Evolutionary conservation across 2,329 filamentous ascomycete species (phyloP).

Genomic region (Tolypocladium tropicale): DNA sequence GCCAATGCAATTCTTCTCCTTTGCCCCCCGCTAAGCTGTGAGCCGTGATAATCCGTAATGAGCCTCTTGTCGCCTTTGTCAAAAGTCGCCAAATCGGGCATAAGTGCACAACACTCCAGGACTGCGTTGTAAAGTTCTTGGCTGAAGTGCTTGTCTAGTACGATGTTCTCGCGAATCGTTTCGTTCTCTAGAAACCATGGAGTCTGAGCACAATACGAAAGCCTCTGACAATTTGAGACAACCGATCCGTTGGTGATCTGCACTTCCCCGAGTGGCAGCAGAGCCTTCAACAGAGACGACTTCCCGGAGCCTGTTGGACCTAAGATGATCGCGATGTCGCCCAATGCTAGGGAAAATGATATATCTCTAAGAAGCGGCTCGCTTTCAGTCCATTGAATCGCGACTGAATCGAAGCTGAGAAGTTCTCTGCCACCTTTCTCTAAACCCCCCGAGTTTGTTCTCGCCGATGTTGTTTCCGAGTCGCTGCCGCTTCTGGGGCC

Average conservation of each 20-base stretch:
- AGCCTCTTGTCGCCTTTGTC: background rate
- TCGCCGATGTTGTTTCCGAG: background rate
- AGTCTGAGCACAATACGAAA: background rate
- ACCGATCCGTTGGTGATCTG: background rate
- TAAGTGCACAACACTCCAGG: background rate
- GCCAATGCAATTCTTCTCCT: slow-evolving; percentile 3
- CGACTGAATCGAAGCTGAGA: background rate
- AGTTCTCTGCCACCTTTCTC: background rate
- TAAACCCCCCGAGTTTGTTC: background rate
- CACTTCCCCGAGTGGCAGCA: background rate
- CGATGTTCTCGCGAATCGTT: background rate
- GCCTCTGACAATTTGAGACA: background rate
- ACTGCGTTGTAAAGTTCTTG: background rate
- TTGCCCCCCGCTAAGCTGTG: slow-evolving; percentile 2
- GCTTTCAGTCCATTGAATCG: background rate
- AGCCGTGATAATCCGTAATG: background rate
- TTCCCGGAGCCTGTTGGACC: background rate
- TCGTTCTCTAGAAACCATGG: background rate
- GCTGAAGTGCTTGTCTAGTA: background rate
- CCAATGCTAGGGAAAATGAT: background rate
- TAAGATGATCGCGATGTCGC: background rate
- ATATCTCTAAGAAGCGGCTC: background rate
- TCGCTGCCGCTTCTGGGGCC: background rate
- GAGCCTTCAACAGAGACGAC: background rate
- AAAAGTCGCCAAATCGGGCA: background rate